phyloP scores from a whole-genome alignment of 495 filamentous ascomycete genomes.

The Penicillium waksmanii region DNA sequence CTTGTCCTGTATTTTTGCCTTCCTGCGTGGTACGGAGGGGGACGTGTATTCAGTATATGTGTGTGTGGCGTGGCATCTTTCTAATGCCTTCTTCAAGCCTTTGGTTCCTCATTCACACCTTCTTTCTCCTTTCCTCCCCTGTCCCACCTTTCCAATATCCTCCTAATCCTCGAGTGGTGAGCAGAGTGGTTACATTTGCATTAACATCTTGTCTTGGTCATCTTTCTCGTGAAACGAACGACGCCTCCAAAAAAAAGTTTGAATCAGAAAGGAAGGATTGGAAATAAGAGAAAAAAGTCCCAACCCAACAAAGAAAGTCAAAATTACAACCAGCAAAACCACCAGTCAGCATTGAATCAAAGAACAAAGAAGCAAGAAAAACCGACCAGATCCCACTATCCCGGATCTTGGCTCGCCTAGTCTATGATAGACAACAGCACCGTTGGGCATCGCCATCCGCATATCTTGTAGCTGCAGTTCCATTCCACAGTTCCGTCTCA shows the following conservation, averaged over 20 bases:
- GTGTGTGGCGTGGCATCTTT: constrained; percentile 26
- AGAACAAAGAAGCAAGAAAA: background rate
- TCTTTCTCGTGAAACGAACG: background rate
- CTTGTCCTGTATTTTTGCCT: constrained; percentile 15
- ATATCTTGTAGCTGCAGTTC: constrained; percentile 16
- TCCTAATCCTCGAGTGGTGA: background rate
- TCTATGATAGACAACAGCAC: background rate
- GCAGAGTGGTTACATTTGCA: background rate
- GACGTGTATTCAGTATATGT: constrained; percentile 22
- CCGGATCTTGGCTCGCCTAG: background rate
- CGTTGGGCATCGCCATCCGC: constrained; percentile 12
- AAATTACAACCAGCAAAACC: background rate
- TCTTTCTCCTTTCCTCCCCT: constrained; percentile 10
- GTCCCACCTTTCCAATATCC: background rate
- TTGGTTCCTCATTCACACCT: constrained; percentile 13
- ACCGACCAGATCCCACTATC: background rate
- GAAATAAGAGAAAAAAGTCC: background rate
- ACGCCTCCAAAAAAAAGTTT: no score
- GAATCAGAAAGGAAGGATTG: background rate
- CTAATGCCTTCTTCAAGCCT: constrained; percentile 12
- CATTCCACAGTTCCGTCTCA: constrained; percentile 19
- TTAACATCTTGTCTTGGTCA: background rate
- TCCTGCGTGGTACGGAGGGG: constrained; percentile 20
- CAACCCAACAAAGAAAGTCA: background rate
- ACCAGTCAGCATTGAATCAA: background rate